Evolutionary conservation across 78 protist species (phyloP), one percentile per base, ranked within the genome.

Genomic region (Dictyostelium brefeldianum): DNA sequence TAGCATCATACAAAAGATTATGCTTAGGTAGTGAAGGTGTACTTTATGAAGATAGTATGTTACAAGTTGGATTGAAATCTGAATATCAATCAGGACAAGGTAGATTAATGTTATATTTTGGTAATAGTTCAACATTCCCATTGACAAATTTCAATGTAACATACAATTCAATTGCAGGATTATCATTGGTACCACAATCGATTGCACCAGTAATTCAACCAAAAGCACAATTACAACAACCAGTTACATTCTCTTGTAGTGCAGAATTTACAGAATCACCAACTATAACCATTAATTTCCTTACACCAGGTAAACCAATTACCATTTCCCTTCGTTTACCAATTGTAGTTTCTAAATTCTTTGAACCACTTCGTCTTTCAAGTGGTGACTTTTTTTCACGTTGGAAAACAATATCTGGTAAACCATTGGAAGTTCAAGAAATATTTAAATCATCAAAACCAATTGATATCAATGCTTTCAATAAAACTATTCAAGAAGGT

Each of bases 41-140:
- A 8, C 67, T 94, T 25, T 95, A 89, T 64, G 97, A 97, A 57
- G 97, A 97, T 48, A 70, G 4, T 17, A 25, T 56, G 47, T 36
- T 97, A 53, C 97, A 95, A 77, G 69, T 97, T 50, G 96, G 96
- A 47, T 64, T 93, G 56, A 95, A 96, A 73, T 47, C 92, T 20
- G 96, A 95, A 18, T 90, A 67, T 29, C 54, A 43, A 17, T 71
- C 56, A 11, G 82, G 69, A 18, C 74, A 78, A 41, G 97, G 94
- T 41, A 25, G 93, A 71, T 46, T 93, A 15, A 65, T 96, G 90
- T 94, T 78, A 85, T 94, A 83, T 43, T 87, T 77, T 65, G 95
- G 95, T 56, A 87, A 87, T 71, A 77, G 80, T 56, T 43, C 97
- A 17, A 6, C 71, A 20, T 53, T 27, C 83, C 94, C 96, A 46